Percentiles rank a stretch among this genome's conserved stretches.
phyloP scores from a whole-genome alignment of 768 basidiomycete species.

The Cystofilobasidium bisporidii region DNA sequence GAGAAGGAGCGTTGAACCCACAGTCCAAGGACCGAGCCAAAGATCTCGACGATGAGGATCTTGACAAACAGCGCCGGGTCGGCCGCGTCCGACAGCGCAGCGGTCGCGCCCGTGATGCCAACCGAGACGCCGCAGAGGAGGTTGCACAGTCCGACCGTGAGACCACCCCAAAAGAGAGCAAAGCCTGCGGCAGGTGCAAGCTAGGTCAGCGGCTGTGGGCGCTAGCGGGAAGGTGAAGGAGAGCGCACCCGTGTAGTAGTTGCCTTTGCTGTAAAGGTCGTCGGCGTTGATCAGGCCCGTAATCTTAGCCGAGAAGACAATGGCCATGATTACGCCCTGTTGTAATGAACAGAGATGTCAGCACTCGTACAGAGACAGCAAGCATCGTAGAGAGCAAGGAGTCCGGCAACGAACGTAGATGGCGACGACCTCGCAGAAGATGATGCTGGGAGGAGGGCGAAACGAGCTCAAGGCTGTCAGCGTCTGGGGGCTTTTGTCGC shows the following conservation, averaged over 20 bases:
- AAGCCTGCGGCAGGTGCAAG: slow-evolving; percentile 63
- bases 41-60: slow-evolving; percentile 78
- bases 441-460: slow-evolving; percentile 57
- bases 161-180: slow-evolving; percentile 92
- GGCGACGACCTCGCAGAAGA: slow-evolving; percentile 98
- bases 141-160: slow-evolving; percentile 89
- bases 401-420: slow-evolving; percentile 57
- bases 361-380: background rate
- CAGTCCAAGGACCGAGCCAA: slow-evolving; percentile 62
- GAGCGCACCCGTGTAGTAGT: slow-evolving; percentile 76
- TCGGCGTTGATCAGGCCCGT: slow-evolving; percentile 44
- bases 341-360: background rate
- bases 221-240: background rate
- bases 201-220: background rate
- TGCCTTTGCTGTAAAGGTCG: slow-evolving; percentile 68
- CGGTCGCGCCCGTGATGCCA: slow-evolving; percentile 89
- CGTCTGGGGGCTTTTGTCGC: too few relatives aligned
- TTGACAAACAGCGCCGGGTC: slow-evolving; percentile 93
- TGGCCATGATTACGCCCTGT: slow-evolving; percentile 64
- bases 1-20: too few relatives aligned
- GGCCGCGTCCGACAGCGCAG: slow-evolving; percentile 87
- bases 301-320: slow-evolving; percentile 85
- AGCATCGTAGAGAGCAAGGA: background rate
- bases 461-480: too few relatives aligned
- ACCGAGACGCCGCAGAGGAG: slow-evolving; percentile 89